Evolutionary conservation across 805 yeast species (phyloP), one percentile per base, ranked within the genome.

Genomic region (Phaffomyces thermotolerans): DNA sequence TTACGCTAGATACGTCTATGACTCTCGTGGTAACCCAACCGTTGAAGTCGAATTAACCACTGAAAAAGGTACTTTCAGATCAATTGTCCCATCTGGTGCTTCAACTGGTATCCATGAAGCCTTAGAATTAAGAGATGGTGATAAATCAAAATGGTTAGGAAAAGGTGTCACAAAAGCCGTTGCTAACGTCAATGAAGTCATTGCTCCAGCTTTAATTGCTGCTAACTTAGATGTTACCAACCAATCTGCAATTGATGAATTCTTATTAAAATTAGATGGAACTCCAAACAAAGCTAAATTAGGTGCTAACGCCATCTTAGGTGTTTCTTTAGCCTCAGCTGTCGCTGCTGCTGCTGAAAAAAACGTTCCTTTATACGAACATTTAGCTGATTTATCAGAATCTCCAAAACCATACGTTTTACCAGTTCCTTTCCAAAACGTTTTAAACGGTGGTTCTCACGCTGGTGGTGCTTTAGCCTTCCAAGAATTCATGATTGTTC

Each of bases 11-110:
- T 84, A 81, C 79, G 96, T 91, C 73, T 91, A 93, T 84, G 99
- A 91, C 77, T 91, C 98, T 63, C 88, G 99, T 76, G 98, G 98
- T 75, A 93, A 91, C 83, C 99, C 99, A 76, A 91, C 99, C 60
- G 99, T 93, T 62, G 98, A 93, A 81, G 98, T 93, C 59, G 98
- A 93, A 66, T 65, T 91, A 63, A 75, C 84, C 79, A 91, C 99
- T 65, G 91, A 77, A 53, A 80, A 85, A 65, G 99, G 99, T 65
- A 62, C 79, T 55, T 90, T 88, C 95, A 85, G 97, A 73, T 80
- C 98, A 58, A 90, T 91, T 66, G 99, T 93, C 52, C 99, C 99
- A 70, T 89, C 97, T 56, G 99, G 99, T 76, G 99, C 99, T 57
- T 91, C 98, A 65, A 93, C 99, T 53, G 99, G 99, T 83, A 71